Percentiles rank a stretch among this genome's conserved stretches.
These are phyloP conservation scores for Pyronema omphalodes DNA, from an alignment of 495 filamentous ascomycete genomes.

Conservation along the genomic window DNA sequence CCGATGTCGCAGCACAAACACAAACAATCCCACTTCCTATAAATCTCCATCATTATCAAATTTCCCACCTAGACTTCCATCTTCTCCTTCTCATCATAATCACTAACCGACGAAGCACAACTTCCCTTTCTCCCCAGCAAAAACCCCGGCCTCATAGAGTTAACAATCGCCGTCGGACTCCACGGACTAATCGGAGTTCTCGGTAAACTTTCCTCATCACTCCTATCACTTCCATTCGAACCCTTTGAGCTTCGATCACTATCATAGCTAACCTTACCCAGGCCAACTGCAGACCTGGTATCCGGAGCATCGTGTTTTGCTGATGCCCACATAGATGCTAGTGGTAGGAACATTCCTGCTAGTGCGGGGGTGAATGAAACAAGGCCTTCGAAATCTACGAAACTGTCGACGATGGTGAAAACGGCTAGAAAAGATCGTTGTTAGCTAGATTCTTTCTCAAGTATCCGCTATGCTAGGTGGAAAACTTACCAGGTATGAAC, in stretches of 20 bases:
- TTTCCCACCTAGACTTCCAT: background rate
- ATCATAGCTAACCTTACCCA: background rate
- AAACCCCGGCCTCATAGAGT: background rate
- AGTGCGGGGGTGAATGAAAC: constrained; percentile 44
- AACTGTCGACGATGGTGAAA: constrained; percentile 49
- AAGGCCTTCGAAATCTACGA: constrained; percentile 35
- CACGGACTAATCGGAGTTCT: background rate
- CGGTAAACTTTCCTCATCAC: background rate
- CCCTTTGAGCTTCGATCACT: background rate
- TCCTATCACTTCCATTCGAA: background rate
- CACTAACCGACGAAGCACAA: background rate
- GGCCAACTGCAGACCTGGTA: background rate
- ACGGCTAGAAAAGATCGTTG: constrained; percentile 35
- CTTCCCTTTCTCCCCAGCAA: background rate
- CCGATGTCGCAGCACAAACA: background rate
- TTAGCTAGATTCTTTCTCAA: constrained; percentile 9
- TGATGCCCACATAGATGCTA: constrained; percentile 60
- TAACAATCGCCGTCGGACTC: background rate
- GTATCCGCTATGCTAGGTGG: background rate
- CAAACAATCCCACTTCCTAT: background rate
- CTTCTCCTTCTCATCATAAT: background rate
- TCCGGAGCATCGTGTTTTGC: background rate
- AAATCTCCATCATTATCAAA: background rate
- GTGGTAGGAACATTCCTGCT: constrained; percentile 54
- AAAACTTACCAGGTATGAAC: constrained; percentile 51